A percentile compares a stretch with the other conserved stretches of the same genome.
Evolutionary conservation across 2,329 filamentous ascomycete species (phyloP).

Genomic region (Botrytis elliptica): DNA sequence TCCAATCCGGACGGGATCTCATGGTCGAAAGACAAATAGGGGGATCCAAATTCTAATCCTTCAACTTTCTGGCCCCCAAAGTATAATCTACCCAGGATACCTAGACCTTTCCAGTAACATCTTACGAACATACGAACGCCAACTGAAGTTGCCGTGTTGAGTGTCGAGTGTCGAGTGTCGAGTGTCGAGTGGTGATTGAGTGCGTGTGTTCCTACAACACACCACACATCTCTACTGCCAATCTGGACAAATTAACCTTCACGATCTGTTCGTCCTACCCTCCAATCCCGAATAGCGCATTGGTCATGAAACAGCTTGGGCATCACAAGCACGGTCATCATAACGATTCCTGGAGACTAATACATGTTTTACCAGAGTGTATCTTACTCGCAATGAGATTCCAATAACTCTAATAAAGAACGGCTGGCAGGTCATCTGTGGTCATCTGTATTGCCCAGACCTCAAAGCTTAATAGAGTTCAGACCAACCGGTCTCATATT

Average conservation of each 20-base stretch:
- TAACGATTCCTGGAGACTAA: slow-evolving; percentile 20
- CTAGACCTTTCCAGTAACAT: neutral
- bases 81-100: neutral
- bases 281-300: slow-evolving; percentile 3
- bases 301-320: slow-evolving; percentile 17
- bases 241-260: slow-evolving; percentile 9
- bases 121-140: neutral
- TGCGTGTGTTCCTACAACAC: neutral
- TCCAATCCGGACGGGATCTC: neutral
- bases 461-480: neutral
- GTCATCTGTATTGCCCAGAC: neutral
- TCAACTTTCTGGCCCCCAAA: slow-evolving; percentile 1
- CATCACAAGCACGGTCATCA: slow-evolving; percentile 10
- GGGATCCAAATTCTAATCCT: slow-evolving; percentile 1
- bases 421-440: neutral
- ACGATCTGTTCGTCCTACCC: slow-evolving; percentile 12
- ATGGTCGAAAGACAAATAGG: slow-evolving; percentile 1
- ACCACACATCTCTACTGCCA: neutral
- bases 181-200: neutral
- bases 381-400: neutral
- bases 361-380: neutral
- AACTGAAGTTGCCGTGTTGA: neutral
- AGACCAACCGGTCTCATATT: slow-evolving; percentile 2
- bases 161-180: neutral
- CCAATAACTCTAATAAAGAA: neutral